These are phyloP conservation scores for Quercus engelmannii DNA, from an alignment of 306 rosid genomes.

Conservation along the genomic window DNA sequence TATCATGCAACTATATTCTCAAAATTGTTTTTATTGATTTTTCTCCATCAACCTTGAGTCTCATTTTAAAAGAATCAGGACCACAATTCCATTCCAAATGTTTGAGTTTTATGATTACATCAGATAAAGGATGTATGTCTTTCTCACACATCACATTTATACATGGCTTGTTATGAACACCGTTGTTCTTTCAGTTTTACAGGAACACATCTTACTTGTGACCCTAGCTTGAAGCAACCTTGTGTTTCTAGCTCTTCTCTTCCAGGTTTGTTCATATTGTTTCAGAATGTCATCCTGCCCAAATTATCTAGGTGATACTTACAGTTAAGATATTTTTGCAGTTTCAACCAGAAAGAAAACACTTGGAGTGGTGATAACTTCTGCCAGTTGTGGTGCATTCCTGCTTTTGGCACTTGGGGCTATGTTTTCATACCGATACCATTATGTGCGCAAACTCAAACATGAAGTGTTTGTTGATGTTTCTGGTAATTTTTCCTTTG, in stretches of 20 bases:
- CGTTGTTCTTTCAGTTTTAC: constrained; percentile 61
- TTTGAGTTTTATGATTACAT: not conserved
- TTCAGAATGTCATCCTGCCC: not conserved
- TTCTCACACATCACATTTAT: not conserved
- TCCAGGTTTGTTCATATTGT: constrained; percentile 47
- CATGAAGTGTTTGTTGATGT: constrained; percentile 76
- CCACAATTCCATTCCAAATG: not conserved
- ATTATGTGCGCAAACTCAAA: constrained; percentile 32
- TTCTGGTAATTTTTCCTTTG: constrained; percentile 47
- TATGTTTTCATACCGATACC: constrained; percentile 43
- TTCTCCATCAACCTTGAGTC: not conserved
- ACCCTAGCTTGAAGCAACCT: constrained; percentile 59
- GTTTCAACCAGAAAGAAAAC: constrained; percentile 55
- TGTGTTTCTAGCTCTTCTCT: constrained; percentile 62
- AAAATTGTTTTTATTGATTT: not conserved
- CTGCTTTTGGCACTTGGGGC: constrained; percentile 57
- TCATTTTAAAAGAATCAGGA: not conserved
- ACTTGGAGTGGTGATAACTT: constrained; percentile 34
- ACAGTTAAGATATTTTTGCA: constrained; percentile 31
- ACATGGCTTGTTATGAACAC: not conserved
- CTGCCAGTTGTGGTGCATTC: constrained; percentile 68
- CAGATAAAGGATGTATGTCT: not conserved
- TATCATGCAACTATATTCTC: not conserved
- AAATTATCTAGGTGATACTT: constrained; percentile 4
- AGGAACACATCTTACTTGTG: constrained; percentile 62